Percentiles rank a stretch among this genome's conserved stretches.
Conservation (phyloP, 176 grass and related monocot species). For the Eragrostis curvula region DNA sequence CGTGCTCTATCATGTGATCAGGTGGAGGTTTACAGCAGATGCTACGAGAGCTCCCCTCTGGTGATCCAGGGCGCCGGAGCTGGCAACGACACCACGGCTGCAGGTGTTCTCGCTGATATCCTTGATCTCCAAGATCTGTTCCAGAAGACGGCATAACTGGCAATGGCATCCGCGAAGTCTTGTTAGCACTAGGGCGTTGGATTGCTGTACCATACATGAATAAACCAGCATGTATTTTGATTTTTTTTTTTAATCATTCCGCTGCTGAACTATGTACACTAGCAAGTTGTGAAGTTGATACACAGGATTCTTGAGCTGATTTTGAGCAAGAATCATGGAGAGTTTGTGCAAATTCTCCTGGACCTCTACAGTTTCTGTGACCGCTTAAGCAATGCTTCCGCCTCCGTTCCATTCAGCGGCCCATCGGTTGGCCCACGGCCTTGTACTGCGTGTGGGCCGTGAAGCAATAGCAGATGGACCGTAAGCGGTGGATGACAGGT, state of each 20-base stretch:
- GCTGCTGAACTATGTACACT: not conserved
- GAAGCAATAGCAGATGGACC: not conserved
- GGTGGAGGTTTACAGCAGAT: constrained; percentile 97
- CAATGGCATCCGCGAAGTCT: not conserved
- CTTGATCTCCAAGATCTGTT: constrained; percentile 90
- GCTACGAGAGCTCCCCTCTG: constrained; percentile 80
- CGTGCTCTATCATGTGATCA: constrained; percentile 8
- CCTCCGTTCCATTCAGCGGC: no score
- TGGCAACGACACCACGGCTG: constrained; percentile 86
- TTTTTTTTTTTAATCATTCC: no score
- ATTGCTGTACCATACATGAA: not conserved
- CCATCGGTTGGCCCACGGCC: not conserved
- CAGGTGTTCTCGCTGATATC: constrained; percentile 88
- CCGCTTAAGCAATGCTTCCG: no score
- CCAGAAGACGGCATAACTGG: constrained; percentile 14
- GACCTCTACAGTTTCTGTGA: not conserved
- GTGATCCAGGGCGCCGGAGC: constrained; percentile 97
- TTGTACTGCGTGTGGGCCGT: not conserved
- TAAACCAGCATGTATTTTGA: not conserved
- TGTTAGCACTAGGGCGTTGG: not conserved
- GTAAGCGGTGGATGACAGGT: not conserved
- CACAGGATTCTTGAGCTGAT: not conserved
- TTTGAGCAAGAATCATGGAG: not conserved
- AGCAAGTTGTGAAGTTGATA: not conserved
- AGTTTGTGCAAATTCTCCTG: not conserved